Evolutionary conservation across 805 yeast species (phyloP), one percentile per base, ranked within the genome.

Genomic region (Teunomyces aglyptinius): DNA sequence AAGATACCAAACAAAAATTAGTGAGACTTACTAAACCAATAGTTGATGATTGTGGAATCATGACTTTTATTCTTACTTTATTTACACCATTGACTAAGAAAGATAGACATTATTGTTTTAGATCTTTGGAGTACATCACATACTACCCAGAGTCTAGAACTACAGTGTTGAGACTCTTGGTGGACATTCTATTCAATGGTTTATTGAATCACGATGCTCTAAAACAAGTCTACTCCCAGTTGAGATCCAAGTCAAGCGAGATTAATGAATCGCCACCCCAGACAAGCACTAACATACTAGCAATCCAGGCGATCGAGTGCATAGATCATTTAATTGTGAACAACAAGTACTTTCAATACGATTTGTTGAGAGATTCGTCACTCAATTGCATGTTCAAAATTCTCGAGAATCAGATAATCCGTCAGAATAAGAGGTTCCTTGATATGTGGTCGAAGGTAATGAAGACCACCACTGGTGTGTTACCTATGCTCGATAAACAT

Each of bases 391-490:
- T 91, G 24, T 69, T 91, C 22, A 68, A 71, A 5, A 61, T 91
- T 13, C 67, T 91, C 47, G 85, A 83, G 34, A 80, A 81, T 44
- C 75, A 77, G 6, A 60, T 83, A n/a, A 78, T 89, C 42, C 78
- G 79, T 16, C 86, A 85, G 44, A 94, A 87, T 60, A 80, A 85
- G 4, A 79, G 81, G 5, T 71, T 89, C 52, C 78, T 91, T 82
- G 96, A 90, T 59, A 64, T 82, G 18, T 65, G 89, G 20, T 85
- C 96, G 0, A 73, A 86, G 48, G 81, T 89, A n/a, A 71, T 90
- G 26, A 92, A 86, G 57, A 78, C 83, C 41, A 81, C 90, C 3
- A 86, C 96, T 0, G 75, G 86, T 50, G 90, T 96, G 2, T 70
- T 90, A 40, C 73, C 73, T 20, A 70, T 81, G 0, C 69, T 87